Evolutionary conservation across 2,329 filamentous ascomycete genomes (phyloP).

Genomic region (Talaromyces pinophilus): DNA sequence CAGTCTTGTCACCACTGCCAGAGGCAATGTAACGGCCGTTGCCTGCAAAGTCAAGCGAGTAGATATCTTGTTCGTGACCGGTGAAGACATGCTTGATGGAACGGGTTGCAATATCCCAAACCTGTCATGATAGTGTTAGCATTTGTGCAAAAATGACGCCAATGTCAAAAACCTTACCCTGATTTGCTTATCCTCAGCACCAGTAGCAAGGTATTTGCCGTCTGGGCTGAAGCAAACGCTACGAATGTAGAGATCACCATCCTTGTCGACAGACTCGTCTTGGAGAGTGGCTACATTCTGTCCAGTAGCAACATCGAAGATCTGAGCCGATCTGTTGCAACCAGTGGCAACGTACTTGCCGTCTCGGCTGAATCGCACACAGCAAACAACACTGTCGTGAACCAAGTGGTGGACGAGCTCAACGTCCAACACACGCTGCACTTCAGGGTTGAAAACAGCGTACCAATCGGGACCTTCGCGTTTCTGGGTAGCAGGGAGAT

Average conservation of each 20-base stretch:
- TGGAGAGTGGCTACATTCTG: constrained; percentile 87
- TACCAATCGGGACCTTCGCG: constrained; percentile 92
- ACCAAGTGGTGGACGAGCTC: constrained; percentile 89
- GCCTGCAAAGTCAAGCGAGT: constrained; percentile 90
- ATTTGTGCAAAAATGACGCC: not conserved
- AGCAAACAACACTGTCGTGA: constrained; percentile 97
- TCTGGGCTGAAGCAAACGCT: constrained; percentile 99
- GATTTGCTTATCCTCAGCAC: constrained; percentile 96
- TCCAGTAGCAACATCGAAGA: constrained; percentile 88
- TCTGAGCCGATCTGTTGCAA: constrained; percentile 98
- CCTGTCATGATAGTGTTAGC: constrained; percentile 35
- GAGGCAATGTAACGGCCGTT: constrained; percentile 94
- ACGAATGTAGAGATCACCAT: constrained; percentile 92
- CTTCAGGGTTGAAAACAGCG: constrained; percentile 90
- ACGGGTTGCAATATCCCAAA: constrained; percentile 87
- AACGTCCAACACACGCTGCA: constrained; percentile 86
- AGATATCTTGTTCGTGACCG: constrained; percentile 99
- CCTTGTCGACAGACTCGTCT: constrained; percentile 81
- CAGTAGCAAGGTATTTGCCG: constrained; percentile 88
- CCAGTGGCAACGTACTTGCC: constrained; percentile 95
- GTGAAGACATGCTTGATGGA: constrained; percentile 89
- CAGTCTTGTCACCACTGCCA: constrained; percentile 89
- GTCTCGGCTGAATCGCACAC: constrained; percentile 93
- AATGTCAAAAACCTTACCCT: constrained; percentile 61
- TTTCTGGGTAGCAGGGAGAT: constrained; percentile 82